These are phyloP conservation scores for Fusarium tuaranense DNA, from an alignment of 2,329 filamentous ascomycete species.

Conservation along the genomic window DNA sequence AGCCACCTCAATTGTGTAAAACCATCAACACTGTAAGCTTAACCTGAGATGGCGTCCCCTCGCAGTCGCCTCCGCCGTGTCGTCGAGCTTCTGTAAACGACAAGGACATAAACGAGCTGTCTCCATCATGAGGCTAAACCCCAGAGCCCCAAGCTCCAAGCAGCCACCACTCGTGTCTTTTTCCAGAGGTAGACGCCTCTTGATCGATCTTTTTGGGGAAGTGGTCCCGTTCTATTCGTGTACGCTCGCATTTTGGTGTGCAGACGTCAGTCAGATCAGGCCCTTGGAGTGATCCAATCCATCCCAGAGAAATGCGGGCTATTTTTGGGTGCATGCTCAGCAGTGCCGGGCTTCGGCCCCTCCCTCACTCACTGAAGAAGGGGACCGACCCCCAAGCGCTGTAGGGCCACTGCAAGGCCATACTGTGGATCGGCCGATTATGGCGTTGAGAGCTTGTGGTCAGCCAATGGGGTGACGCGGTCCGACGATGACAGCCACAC, in stretches of 20 bases:
- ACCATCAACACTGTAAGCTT: background rate
- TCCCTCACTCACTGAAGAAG: constrained; percentile 10
- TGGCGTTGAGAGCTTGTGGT: constrained; percentile 9
- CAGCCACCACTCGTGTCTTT: constrained; percentile 26
- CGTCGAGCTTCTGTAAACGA: background rate
- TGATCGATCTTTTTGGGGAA: constrained; percentile 15
- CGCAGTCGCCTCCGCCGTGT: background rate
- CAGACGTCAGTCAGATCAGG: constrained; percentile 15
- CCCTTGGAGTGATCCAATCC: background rate
- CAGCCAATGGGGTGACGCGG: constrained; percentile 31
- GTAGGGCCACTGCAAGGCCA: constrained; percentile 9
- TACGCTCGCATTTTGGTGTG: constrained; percentile 6
- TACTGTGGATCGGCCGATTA: constrained; percentile 27
- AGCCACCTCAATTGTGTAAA: constrained; percentile 15
- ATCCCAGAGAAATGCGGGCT: constrained; percentile 3
- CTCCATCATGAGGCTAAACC: constrained; percentile 21
- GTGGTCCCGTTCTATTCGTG: constrained; percentile 33
- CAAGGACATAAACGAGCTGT: constrained; percentile 16
- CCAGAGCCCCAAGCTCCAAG: constrained; percentile 17
- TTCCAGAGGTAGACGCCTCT: constrained; percentile 18
- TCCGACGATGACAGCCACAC: constrained; percentile 38
- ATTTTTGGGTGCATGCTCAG: constrained; percentile 31
- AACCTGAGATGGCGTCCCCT: constrained; percentile 2
- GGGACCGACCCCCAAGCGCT: background rate
- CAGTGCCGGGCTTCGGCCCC: constrained; percentile 12